phyloP scores from a whole-genome alignment of 306 rosid genomes.

The Quercus alba region DNA sequence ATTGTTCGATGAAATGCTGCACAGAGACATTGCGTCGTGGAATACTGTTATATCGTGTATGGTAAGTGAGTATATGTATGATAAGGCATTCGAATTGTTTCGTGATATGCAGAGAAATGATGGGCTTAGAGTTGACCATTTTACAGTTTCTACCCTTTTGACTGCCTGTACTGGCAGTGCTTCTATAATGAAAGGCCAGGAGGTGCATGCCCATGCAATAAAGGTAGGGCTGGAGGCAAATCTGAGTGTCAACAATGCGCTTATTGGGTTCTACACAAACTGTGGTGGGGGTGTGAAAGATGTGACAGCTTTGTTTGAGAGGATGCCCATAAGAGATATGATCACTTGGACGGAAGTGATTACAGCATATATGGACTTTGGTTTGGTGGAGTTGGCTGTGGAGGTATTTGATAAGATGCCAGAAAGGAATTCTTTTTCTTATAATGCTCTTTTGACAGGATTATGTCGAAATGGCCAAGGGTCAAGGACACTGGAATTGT shows the following conservation, averaged over 20 bases:
- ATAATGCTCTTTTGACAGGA: slow-evolving; percentile 73
- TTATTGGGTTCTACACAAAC: slow-evolving; percentile 54
- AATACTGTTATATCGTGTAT: slow-evolving; percentile 56
- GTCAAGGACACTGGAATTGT: slow-evolving; percentile 49
- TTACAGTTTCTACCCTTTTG: slow-evolving; percentile 66
- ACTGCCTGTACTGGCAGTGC: slow-evolving; percentile 47
- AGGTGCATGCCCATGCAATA: slow-evolving; percentile 60
- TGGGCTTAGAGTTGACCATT: slow-evolving; percentile 38
- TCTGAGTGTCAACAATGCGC: slow-evolving; percentile 70
- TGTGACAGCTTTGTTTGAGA: slow-evolving; percentile 48
- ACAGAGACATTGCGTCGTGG: slow-evolving; percentile 69
- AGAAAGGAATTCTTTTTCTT: slow-evolving; percentile 47
- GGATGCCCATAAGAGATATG: slow-evolving; percentile 59
- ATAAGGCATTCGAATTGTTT: slow-evolving; percentile 45
- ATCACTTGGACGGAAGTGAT: slow-evolving; percentile 78
- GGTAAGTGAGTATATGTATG: slow-evolving; percentile 41
- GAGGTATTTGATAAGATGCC: slow-evolving; percentile 68
- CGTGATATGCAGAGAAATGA: slow-evolving; percentile 38
- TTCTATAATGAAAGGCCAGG: slow-evolving; percentile 44
- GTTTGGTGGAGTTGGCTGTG: slow-evolving; percentile 52
- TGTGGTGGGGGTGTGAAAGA: slow-evolving; percentile 48
- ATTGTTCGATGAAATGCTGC: slow-evolving; percentile 51
- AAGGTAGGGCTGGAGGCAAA: slow-evolving; percentile 57
- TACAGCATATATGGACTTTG: slow-evolving; percentile 60
- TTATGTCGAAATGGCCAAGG: slow-evolving; percentile 62